A percentile compares a stretch with the other conserved stretches of the same genome.
These are phyloP conservation scores for Chlorella sp. DNA, from an alignment of 139 green algal genomes.

Conservation along the genomic window DNA sequence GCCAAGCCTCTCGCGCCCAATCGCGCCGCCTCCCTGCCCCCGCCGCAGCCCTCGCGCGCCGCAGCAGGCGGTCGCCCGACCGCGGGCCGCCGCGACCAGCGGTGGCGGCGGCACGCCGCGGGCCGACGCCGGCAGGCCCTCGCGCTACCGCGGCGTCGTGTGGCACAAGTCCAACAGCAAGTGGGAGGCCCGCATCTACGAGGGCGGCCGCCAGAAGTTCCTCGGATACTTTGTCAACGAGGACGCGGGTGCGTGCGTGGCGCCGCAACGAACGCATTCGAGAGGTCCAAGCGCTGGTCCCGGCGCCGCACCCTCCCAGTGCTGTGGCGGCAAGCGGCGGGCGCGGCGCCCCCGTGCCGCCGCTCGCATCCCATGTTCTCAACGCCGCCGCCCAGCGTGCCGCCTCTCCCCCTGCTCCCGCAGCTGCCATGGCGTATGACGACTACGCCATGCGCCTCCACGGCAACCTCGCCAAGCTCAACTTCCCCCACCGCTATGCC, in stretches of 20 bases:
- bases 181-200: slow-evolving; percentile 43
- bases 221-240: slow-evolving; percentile 41
- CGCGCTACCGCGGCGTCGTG: slow-evolving; percentile 36
- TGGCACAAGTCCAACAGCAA: slow-evolving; percentile 44
- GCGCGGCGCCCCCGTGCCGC: too few species aligned
- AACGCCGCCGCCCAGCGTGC: too few species aligned
- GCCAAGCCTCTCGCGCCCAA: too few species aligned
- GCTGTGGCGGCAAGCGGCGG: too few species aligned
- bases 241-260: slow-evolving; percentile 32
- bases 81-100: neutral
- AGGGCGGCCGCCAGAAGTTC: slow-evolving; percentile 26
- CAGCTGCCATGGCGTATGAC: slow-evolving; percentile 36
- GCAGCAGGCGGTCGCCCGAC: neutral
- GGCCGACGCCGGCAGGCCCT: slow-evolving; percentile 12
- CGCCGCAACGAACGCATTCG: too few species aligned
- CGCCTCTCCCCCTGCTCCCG: too few species aligned
- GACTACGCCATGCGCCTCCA: slow-evolving; percentile 15
- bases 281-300: too few species aligned
- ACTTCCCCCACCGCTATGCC: slow-evolving; percentile 19
- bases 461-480: slow-evolving; percentile 21
- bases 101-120: neutral
- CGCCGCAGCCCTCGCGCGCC: neutral
- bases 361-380: too few species aligned
- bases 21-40: too few species aligned
- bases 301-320: too few species aligned